Evolutionary conservation across 768 basidiomycete genomes (phyloP).

Genomic region (Rhizopogon vulgaris): DNA sequence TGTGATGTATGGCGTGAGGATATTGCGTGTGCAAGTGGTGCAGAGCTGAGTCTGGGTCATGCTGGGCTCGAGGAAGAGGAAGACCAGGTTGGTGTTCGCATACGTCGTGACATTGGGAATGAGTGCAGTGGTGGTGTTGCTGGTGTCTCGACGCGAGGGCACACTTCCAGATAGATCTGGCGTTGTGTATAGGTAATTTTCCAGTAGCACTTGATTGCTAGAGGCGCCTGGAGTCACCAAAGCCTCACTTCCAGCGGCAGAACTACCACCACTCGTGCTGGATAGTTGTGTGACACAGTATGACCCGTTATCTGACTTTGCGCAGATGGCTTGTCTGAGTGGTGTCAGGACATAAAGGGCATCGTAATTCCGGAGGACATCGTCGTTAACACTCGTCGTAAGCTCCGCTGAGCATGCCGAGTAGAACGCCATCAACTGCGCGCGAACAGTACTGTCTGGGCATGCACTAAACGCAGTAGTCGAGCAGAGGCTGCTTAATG

Average conservation of each 20-base stretch:
- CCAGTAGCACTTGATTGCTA: conserved; percentile 9
- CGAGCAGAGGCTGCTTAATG: conserved; percentile 54
- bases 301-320: conserved; percentile 61
- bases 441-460: conserved; percentile 49
- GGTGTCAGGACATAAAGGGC: conserved; percentile 68
- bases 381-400: conserved; percentile 35
- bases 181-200: conserved; percentile 20
- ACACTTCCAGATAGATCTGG: conserved; percentile 8
- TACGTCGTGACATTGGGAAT: conserved; percentile 53
- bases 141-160: conserved; percentile 22
- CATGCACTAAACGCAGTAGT: conserved; percentile 42
- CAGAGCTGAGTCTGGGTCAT: conserved; percentile 56
- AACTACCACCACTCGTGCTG: conserved; percentile 15
- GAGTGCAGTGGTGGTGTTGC: conserved; percentile 23
- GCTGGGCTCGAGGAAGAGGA: conserved; percentile 66
- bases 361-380: conserved; percentile 71
- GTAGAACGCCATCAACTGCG: conserved; percentile 64
- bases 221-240: conserved; percentile 8
- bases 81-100: conserved; percentile 58
- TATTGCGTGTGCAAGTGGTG: conserved; percentile 72
- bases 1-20: conserved; percentile 70
- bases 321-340: conserved; percentile 61
- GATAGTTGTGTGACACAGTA: conserved; percentile 62
- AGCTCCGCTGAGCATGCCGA: conserved; percentile 68
- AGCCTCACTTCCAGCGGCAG: conserved; percentile 14